Percentiles rank a stretch among this genome's conserved stretches.
phyloP scores from a whole-genome alignment of 2,329 filamentous ascomycete genomes.

The Bipolaris cookei region DNA sequence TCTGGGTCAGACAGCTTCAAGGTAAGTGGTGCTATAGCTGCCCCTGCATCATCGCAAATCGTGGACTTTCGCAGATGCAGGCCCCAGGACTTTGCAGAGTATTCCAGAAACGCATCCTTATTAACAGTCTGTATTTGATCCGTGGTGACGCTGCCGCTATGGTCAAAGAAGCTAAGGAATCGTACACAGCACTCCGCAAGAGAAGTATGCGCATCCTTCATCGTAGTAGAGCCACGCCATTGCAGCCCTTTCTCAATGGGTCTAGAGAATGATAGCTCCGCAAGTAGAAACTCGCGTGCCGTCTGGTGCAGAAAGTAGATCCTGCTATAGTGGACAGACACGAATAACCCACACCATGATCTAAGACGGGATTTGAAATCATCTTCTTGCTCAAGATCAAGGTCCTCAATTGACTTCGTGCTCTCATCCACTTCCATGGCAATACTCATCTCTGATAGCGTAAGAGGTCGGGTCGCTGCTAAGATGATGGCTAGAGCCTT shows the following conservation, averaged over 20 bases:
- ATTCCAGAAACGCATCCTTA: neutral
- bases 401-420: neutral
- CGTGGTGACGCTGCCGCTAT: neutral
- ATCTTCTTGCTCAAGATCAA: neutral
- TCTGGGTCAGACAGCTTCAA: neutral
- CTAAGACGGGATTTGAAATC: neutral
- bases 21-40: neutral
- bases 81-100: neutral
- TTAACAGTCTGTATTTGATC: neutral
- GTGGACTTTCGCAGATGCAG: neutral
- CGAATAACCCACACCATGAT: neutral
- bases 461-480: neutral
- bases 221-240: neutral
- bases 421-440: neutral
- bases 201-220: neutral
- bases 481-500: neutral
- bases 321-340: neutral
- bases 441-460: neutral
- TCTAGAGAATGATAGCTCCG: neutral
- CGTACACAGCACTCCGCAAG: neutral
- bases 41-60: neutral
- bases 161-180: neutral
- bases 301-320: neutral
- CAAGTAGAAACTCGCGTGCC: neutral
- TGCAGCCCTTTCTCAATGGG: neutral